Base-by-base conservation (phyloP, 2,329 filamentous ascomycete species). In the Tolypocladium amazonense region DNA sequence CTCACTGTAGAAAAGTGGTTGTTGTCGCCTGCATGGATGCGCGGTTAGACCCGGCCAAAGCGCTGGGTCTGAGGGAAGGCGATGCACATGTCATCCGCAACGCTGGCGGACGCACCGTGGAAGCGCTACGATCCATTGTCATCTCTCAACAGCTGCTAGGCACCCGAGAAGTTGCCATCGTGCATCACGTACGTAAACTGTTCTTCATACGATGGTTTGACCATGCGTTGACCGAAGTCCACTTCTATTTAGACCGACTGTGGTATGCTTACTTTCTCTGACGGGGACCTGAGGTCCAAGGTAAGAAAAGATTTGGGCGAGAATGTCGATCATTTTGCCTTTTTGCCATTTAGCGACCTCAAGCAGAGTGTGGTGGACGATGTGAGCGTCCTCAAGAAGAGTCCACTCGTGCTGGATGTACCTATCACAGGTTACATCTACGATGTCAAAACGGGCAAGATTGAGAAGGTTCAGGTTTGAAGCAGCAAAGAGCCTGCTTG, bases 61-160 rank as follows among this genome's bases (percentile, higher is more conserved):
- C 87, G 1, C 87, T 91, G 58, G 87, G 86, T 11, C 87, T 92
- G 60, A 75, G 80, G 25, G 81, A 90, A 23, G 89, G 90, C 47
- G 88, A 92, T 64, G 90, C 89, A 0, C 89, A 94, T 72, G 83
- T 92, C 38, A 87, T 92, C 61, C 84, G 89, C 61, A 92, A 92
- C 64, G 88, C 86, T 12, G 87, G 87, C 3, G 88, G 78, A 1
- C 85, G 81, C 20, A 86, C 83, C 1, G 75, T 78, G 43, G 89
- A 93, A 60, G 88, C 86, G 0, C 78, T 92, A 9, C 86, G 90
- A 57, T 89, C 85, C 25, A 81, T 94, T 59, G 72, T 93, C 62
- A 90, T 94, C 67, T 92, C 88, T 0, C 80, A 94, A 73, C 89
- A 93, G 70, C 78, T 93, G 9, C 81, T 94, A 0, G 88, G 87